Base-by-base conservation (phyloP, 1,284 basidiomycete species). In the Malassezia arunalokei region DNA sequence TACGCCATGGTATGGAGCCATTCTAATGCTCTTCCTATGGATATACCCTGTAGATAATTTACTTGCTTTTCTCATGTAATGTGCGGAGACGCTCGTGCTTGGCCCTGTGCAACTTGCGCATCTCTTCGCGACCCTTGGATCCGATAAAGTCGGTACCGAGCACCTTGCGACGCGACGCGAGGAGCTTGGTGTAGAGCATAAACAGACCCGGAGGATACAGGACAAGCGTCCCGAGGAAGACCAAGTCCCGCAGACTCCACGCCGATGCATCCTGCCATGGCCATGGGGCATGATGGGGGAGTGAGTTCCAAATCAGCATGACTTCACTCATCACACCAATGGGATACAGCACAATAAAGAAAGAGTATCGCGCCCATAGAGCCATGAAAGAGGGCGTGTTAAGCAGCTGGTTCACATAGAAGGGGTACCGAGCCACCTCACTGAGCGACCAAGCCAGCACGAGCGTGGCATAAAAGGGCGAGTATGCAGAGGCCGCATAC, bases 301-400 rank as follows among this genome's bases (percentile, higher is more conserved):
- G 79, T 8, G 86, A 85, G 1, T 82, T 79, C 68, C 82, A 83
- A 65, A 84, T 85, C 51, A 91, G 78, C 71, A 84, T 81, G 0
- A 88, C 88, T 76, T 98, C 91, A 38, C 86, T 87, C 8, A 81
- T 79, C 1, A 91, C 92, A 46, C 91, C 91, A 37, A 91, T 74
- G 2, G 87, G 88, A 76, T 96, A 98, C n/a, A 96, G 81, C 42
- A 90, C 64, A 73, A 86, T 89, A 76, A 96, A 98, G 5, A 86
- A 81, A 20, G 88, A 87, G 79, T 96, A 64, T 41, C 66, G 52
- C 33, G 62, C 60, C 70, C 70, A 72, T 14, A 71, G 64, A 9
- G 70, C 51, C 17, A 57, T 59, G 15, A 51, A 49, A 14, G 57
- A 56, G 3, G 64, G 65, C 6, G 57, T 43, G 24, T 55, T 56